Base-by-base conservation (phyloP, 768 basidiomycete genomes). In the Rhodotorula paludigena region DNA sequence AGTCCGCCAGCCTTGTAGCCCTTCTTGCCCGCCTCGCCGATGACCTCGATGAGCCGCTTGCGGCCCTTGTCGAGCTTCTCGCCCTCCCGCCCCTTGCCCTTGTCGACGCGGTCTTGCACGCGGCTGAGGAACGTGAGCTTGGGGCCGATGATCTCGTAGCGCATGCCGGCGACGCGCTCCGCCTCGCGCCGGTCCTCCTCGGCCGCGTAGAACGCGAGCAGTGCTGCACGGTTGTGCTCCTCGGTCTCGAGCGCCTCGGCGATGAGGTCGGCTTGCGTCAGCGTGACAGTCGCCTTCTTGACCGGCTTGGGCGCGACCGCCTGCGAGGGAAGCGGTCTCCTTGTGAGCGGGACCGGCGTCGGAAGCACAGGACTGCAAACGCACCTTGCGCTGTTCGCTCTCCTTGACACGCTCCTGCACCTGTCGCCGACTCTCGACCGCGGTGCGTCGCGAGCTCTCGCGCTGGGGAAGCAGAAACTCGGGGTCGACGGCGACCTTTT, bases 171-270 rank as follows among this genome's bases (percentile, higher is more conserved):
- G 84, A 84, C 32, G 1, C 74, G 67, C n/a, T 72, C 74, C 5
- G 39, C 47, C 74, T 84, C 85, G 14, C 89, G 84, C 72, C 89
- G 90, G 78, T 90, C 89, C 74, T 89, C 90, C 73, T 93, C 91
- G 4, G 85, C 78, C 57, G 82, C 83, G 36, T 92, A 84, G 75
- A 92, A 92, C 72, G 90, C 84, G 42, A 84, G 81, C 69, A 92
- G 89, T 54, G 89, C 86, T 10, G 82, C 81, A 30, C 87, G 85
- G 76, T 93, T 93, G 0, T 87, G 86, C 77, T 91, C 90, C 77
- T 92, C 91, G 59, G 86, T 89, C 73, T 91, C 89, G 25, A 92
- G 83, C 0, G 91, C 91, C 12, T 84, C 84, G 4, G 85, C 85
- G 63, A 93, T 87, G 14, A 92, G 83, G 73, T 92, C 89, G n/a